phyloP scores from a whole-genome alignment of 805 yeast genomes.

The Ogataea ramenticola region DNA sequence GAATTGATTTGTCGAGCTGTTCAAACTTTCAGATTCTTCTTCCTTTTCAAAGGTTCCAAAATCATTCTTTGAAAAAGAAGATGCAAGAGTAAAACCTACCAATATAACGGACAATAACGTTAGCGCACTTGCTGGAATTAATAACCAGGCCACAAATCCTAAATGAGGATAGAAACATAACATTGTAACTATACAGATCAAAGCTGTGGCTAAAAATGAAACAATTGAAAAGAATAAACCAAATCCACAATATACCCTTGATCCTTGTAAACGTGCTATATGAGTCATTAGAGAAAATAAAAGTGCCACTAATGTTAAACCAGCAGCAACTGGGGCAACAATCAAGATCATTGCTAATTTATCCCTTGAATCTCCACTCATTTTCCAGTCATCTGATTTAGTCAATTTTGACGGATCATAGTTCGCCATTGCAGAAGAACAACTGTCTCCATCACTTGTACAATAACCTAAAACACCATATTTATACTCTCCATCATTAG shows the following conservation, averaged over 20 bases:
- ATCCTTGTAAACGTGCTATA: conserved; percentile 8
- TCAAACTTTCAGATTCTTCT: background rate
- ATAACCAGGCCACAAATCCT: conserved; percentile 67
- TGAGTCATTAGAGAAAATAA: conserved; percentile 30
- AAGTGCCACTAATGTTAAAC: conserved; percentile 43
- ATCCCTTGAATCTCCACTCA: conserved; percentile 38
- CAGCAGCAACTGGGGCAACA: conserved; percentile 61
- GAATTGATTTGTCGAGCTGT: background rate
- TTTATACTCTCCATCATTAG: conserved; percentile 34
- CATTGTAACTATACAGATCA: conserved; percentile 47
- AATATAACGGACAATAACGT: conserved; percentile 45
- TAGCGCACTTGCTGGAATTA: conserved; percentile 59
- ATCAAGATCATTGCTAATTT: conserved; percentile 48
- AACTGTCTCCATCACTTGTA: conserved; percentile 9
- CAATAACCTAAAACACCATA: conserved; percentile 73
- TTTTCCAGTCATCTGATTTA: conserved; percentile 38
- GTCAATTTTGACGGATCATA: conserved; percentile 30
- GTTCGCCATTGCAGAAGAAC: conserved; percentile 29
- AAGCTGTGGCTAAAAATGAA: conserved; percentile 46
- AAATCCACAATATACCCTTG: conserved; percentile 29
- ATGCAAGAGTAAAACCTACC: conserved; percentile 30
- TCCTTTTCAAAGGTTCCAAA: background rate
- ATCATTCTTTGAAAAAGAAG: background rate
- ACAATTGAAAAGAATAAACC: conserved; percentile 39
- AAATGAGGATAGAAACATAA: conserved; percentile 59